Percentiles rank a stretch among this genome's conserved stretches.
phyloP scores from a whole-genome alignment of 345 rosid species.

The Ailanthus altissimus region DNA sequence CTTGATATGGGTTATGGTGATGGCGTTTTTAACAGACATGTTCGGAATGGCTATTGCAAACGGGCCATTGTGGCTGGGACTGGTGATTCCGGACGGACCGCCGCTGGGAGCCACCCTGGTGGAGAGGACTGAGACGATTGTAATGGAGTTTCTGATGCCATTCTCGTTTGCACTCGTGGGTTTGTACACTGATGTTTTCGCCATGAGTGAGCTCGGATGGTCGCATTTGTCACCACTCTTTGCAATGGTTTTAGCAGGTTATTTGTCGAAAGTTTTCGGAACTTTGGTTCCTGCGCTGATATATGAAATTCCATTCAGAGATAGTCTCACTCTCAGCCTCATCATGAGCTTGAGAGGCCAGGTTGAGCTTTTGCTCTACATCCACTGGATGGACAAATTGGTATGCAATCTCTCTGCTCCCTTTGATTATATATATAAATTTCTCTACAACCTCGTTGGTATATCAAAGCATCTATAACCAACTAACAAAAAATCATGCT shows the following conservation, averaged over 20 bases:
- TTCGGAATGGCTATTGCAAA: slow-evolving; percentile 59
- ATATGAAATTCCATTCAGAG: slow-evolving; percentile 45
- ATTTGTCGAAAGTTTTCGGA: slow-evolving; percentile 40
- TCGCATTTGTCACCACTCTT: slow-evolving; percentile 43
- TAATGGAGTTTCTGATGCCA: slow-evolving; percentile 62
- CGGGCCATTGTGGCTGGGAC: slow-evolving; percentile 66
- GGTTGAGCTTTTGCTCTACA: slow-evolving; percentile 48
- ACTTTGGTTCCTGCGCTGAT: slow-evolving; percentile 31
- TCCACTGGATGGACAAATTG: slow-evolving; percentile 69
- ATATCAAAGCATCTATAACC: no score
- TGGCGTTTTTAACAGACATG: slow-evolving; percentile 65
- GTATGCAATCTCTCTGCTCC: slow-evolving; percentile 16
- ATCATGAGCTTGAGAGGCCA: slow-evolving; percentile 72
- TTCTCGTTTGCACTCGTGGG: slow-evolving; percentile 59
- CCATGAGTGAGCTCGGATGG: slow-evolving; percentile 45
- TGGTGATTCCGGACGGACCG: slow-evolving; percentile 65
- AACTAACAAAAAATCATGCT: no score
- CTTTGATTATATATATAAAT: no score
- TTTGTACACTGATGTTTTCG: slow-evolving; percentile 43
- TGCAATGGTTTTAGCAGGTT: slow-evolving; percentile 38
- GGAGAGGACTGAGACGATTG: slow-evolving; percentile 53
- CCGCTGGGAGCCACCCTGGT: slow-evolving; percentile 59
- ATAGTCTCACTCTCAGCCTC: slow-evolving; percentile 57
- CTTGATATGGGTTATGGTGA: slow-evolving; percentile 44
- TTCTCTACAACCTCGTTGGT: no score